Percentiles rank a stretch among this genome's conserved stretches.
These are phyloP conservation scores for Alternaria ventricosa DNA, from an alignment of 2,329 filamentous ascomycete genomes.

Conservation along the genomic window DNA sequence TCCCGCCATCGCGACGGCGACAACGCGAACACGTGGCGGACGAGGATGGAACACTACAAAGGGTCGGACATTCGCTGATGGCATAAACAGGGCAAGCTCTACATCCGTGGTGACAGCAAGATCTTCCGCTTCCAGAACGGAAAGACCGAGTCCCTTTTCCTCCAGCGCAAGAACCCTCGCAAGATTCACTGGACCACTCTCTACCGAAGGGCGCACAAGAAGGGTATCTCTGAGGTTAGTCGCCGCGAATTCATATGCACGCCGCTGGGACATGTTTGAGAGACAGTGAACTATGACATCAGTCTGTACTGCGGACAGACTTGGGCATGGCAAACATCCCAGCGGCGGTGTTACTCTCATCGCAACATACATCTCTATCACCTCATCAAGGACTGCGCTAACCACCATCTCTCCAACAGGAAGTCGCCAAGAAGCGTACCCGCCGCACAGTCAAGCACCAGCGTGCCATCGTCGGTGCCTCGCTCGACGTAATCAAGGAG, in stretches of 20 bases:
- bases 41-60: conserved; percentile 10
- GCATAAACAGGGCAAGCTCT: conserved; percentile 87
- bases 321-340: not conserved
- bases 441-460: conserved; percentile 98
- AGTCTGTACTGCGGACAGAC: conserved; percentile 13
- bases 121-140: conserved; percentile 99
- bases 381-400: conserved; percentile 18
- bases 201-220: conserved; percentile 98
- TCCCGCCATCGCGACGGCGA: conserved; percentile 22
- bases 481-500: conserved; percentile 99
- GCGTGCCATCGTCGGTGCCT: conserved; percentile 98
- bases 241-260: conserved; percentile 8
- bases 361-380: not conserved
- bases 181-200: conserved; percentile 98
- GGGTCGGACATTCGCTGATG: conserved; percentile 38
- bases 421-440: conserved; percentile 99
- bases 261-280: conserved; percentile 3
- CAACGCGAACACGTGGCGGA: conserved; percentile 24
- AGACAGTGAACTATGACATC: conserved; percentile 29
- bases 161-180: conserved; percentile 99
- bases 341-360: not conserved
- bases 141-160: conserved; percentile 99
- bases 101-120: conserved; percentile 99
- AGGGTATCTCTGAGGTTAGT: conserved; percentile 99
- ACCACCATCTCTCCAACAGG: conserved; percentile 63